Percentiles rank a stretch among this genome's conserved stretches.
Evolutionary conservation across 2,329 filamentous ascomycete species (phyloP).

Genomic region (Calonectria pseudoturangicola): DNA sequence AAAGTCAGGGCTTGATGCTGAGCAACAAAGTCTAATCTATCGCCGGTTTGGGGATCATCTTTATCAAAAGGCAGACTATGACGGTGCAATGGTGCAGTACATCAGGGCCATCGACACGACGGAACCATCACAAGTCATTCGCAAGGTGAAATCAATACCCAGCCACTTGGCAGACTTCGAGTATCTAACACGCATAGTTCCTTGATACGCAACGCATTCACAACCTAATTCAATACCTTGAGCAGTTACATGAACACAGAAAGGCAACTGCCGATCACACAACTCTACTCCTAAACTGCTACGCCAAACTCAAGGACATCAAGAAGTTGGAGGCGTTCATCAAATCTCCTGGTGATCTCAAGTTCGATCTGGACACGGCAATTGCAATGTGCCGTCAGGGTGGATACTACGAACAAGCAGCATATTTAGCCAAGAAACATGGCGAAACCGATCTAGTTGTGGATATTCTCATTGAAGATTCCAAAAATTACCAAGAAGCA

Average conservation of each 20-base stretch:
- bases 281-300: slow-evolving; percentile 95
- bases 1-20: slow-evolving; percentile 85
- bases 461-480: slow-evolving; percentile 96
- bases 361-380: slow-evolving; percentile 97
- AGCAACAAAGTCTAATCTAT: slow-evolving; percentile 93
- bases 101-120: slow-evolving; percentile 96
- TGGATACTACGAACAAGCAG: slow-evolving; percentile 96
- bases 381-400: slow-evolving; percentile 98
- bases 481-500: slow-evolving; percentile 91
- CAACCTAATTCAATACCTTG: slow-evolving; percentile 96
- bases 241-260: slow-evolving; percentile 95
- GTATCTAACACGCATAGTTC: slow-evolving; percentile 75
- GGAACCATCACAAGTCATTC: slow-evolving; percentile 95
- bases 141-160: slow-evolving; percentile 76
- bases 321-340: slow-evolving; percentile 98
- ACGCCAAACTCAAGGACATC: slow-evolving; percentile 97
- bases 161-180: rapidly evolving
- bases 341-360: slow-evolving; percentile 93
- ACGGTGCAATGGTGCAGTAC: slow-evolving; percentile 99
- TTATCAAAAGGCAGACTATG: slow-evolving; percentile 96
- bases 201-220: slow-evolving; percentile 98
- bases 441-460: slow-evolving; percentile 95
- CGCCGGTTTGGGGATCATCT: slow-evolving; percentile 95
- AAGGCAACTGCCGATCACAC: slow-evolving; percentile 97
- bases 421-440: slow-evolving; percentile 95